These are phyloP conservation scores for Trametes cingulata DNA, from an alignment of 768 basidiomycete species.

Conservation along the genomic window DNA sequence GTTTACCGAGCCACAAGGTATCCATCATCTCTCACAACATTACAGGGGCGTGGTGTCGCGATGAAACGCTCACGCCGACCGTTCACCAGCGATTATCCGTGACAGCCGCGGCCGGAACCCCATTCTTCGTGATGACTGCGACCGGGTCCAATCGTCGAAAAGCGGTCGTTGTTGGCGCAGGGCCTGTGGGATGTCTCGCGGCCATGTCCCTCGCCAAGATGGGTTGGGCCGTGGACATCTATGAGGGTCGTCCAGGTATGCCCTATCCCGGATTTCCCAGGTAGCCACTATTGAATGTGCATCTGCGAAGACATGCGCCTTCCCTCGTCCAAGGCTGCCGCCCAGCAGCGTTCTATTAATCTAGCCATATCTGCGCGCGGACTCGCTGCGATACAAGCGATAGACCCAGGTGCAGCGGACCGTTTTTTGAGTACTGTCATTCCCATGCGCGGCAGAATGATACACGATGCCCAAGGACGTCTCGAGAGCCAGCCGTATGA, in stretches of 20 bases:
- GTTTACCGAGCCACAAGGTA: neutral
- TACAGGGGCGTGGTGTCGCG: neutral
- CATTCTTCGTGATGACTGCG: slow-evolving; percentile 2
- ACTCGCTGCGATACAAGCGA: slow-evolving; percentile 79
- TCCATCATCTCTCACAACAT: neutral
- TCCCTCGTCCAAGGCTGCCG: slow-evolving; percentile 61
- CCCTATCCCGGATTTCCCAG: slow-evolving; percentile 21
- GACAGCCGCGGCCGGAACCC: slow-evolving; percentile 12
- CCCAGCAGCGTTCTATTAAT: slow-evolving; percentile 90
- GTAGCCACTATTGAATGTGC: slow-evolving; percentile 15
- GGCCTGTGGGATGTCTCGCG: slow-evolving; percentile 92
- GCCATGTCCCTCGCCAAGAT: slow-evolving; percentile 83
- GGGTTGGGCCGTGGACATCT: slow-evolving; percentile 83
- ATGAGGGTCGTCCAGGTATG: slow-evolving; percentile 78
- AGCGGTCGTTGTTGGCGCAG: slow-evolving; percentile 80
- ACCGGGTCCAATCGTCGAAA: slow-evolving; percentile 33
- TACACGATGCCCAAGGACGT: slow-evolving; percentile 74
- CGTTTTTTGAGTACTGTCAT: slow-evolving; percentile 78
- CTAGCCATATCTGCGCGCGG: slow-evolving; percentile 94
- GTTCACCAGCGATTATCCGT: slow-evolving; percentile 15
- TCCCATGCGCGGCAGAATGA: slow-evolving; percentile 96
- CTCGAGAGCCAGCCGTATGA: slow-evolving; percentile 87
- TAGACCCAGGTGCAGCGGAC: slow-evolving; percentile 70
- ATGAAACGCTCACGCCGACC: slow-evolving; percentile 4
- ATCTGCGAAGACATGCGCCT: slow-evolving; percentile 65